These are phyloP conservation scores for Penstemon newberryi DNA, from an alignment of 257 asterid species.

Conservation along the genomic window DNA sequence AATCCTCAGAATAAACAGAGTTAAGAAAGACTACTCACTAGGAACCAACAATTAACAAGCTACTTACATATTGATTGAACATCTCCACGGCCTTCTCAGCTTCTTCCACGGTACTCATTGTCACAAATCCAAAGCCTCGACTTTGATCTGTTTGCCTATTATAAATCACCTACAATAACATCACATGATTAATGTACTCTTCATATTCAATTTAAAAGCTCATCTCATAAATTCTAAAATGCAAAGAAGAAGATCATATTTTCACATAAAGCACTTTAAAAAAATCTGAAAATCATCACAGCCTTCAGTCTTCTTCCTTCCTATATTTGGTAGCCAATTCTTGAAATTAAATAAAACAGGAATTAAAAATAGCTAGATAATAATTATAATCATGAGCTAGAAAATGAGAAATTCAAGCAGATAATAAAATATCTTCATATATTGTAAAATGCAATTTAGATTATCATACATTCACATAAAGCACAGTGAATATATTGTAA, in stretches of 20 bases:
- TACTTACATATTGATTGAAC: constrained; percentile 69
- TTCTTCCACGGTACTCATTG: constrained; percentile 82
- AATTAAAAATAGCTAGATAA: background rate
- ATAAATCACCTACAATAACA: constrained; percentile 64
- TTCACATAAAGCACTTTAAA: background rate
- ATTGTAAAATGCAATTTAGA: background rate
- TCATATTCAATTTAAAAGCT: background rate
- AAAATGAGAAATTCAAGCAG: background rate
- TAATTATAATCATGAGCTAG: background rate
- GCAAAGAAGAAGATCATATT: background rate
- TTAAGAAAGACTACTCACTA: background rate
- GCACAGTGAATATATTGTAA: no score
- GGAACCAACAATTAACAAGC: background rate
- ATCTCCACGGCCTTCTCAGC: constrained; percentile 81
- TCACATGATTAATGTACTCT: constrained; percentile 7
- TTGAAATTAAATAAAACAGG: background rate
- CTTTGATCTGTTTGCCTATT: constrained; percentile 82
- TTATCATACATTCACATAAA: no score
- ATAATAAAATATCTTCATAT: background rate
- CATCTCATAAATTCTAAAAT: background rate
- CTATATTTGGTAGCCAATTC: background rate
- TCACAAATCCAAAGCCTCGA: constrained; percentile 88
- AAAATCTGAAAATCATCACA: background rate
- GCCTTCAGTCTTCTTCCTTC: background rate
- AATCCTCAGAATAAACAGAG: background rate